Base-by-base conservation (phyloP, 805 yeast genomes). In the Lipomyces sp. region DNA sequence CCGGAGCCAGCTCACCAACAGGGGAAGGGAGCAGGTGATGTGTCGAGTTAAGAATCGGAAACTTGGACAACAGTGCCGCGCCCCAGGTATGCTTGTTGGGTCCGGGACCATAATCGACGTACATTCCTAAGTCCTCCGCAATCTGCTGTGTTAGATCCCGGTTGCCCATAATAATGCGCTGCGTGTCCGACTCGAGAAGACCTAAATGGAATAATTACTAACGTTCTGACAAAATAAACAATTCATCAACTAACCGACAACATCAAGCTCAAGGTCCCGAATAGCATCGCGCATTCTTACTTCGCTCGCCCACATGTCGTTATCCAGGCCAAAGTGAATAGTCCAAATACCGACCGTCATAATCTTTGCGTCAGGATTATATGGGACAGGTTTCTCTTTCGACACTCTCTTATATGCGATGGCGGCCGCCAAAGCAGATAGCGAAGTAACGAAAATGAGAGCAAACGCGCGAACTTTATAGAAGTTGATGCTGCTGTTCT, bases 31-130 rank as follows among this genome's bases (percentile, higher is more conserved):
- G 80, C 72, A 95, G 82, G 76, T 93, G 96, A 77, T 95, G 99
- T 0, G 92, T 87, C 2, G 98, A 92, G 74, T 89, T 86, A 64
- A 95, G 73, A 69, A 95, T 95, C 37, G 99, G 99, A 84, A 94
- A 95, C 76, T 93, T 92, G 29, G 98, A 93, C 71, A 95, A 81
- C 68, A 95, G 82, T 1, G 95, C 95, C 59, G 93, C 89, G 53
- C 99, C 99, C 99, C 99, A 95, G 0, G 99, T 95, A 80, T 95
- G 98, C 77, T 93, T 89, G 77, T 92, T 91, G 62, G 98, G 98
- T 13, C 98, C 97, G 6, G 99, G 99, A 6, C 99, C 99, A 76
- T 87, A 95, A 77, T 95, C 99, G 30, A 88, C 93, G 76, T 95
- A 95, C 94, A 92, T 92, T 53, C 91, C 94, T 72, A 95, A 82